Evolutionary conservation across 106 monocot genomes (phyloP).

Genomic region (Acorus calamus): DNA sequence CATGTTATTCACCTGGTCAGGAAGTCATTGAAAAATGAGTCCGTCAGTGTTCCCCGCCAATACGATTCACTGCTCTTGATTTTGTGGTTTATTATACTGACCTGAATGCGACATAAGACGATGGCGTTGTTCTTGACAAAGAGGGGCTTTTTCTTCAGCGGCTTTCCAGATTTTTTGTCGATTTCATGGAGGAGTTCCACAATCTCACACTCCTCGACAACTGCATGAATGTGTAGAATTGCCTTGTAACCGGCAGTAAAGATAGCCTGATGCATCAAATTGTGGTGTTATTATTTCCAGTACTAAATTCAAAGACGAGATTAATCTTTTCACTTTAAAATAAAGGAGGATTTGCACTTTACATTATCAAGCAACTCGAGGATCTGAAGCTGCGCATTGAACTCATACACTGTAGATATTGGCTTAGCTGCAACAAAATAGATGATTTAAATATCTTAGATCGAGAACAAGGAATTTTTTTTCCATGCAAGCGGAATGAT

Average conservation of each 20-base stretch:
- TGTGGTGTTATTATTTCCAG: background rate
- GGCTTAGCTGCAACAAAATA: slow-evolving; percentile 53
- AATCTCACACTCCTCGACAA: slow-evolving; percentile 96
- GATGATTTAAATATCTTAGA: background rate
- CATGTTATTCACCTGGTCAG: slow-evolving; percentile 65
- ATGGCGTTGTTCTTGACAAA: slow-evolving; percentile 92
- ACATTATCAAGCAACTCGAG: slow-evolving; percentile 94
- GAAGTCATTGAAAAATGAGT: background rate
- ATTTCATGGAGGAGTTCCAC: slow-evolving; percentile 91
- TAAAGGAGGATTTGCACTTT: background rate
- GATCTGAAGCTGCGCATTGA: slow-evolving; percentile 90
- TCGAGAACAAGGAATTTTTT: background rate
- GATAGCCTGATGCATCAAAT: slow-evolving; percentile 51
- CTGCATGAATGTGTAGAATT: slow-evolving; percentile 77
- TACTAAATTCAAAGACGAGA: background rate
- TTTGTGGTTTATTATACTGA: background rate
- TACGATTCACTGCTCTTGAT: background rate
- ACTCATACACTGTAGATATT: slow-evolving; percentile 45
- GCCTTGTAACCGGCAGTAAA: slow-evolving; percentile 99
- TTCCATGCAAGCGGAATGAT: too few species aligned
- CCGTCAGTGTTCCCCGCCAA: background rate
- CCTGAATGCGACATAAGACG: slow-evolving; percentile 87
- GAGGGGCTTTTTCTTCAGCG: slow-evolving; percentile 78
- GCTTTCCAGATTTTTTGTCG: slow-evolving; percentile 69
- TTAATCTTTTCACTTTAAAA: background rate